Evolutionary conservation across 805 yeast species (phyloP).

Genomic region (Wickerhamomyces queroliae): DNA sequence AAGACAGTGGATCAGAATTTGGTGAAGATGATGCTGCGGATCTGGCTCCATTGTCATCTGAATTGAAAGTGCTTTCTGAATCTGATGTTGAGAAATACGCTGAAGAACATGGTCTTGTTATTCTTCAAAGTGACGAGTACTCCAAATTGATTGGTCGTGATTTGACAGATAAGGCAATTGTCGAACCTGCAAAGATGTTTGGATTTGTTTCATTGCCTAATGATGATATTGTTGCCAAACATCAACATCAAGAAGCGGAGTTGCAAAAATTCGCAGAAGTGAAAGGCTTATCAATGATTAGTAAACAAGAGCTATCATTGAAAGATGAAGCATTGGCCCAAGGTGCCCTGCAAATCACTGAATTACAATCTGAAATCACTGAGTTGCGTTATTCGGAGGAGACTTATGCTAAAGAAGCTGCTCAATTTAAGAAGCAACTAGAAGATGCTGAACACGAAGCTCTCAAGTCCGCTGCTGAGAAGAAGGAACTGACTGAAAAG

Average conservation of each 20-base stretch:
- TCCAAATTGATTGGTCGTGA: conserved; percentile 2
- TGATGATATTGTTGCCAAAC: conserved; percentile 14
- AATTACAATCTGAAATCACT: conserved; percentile 3
- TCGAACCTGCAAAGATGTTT: conserved; percentile 19
- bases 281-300: neutral
- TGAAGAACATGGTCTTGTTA: conserved; percentile 21
- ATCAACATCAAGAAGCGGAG: conserved; percentile 1
- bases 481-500: neutral
- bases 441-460: conserved; percentile 8
- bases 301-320: neutral
- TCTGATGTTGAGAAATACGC: conserved; percentile 27
- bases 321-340: neutral
- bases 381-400: conserved; percentile 17
- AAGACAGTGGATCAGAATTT: conserved; percentile 20
- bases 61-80: conserved; percentile 13
- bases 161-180: conserved; percentile 13
- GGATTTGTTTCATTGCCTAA: conserved; percentile 23
- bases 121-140: conserved; percentile 20
- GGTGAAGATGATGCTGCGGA: conserved; percentile 15
- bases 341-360: conserved; percentile 1
- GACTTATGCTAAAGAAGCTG: conserved; percentile 14
- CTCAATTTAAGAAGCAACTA: conserved; percentile 16
- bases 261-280: neutral
- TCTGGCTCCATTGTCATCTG: conserved; percentile 19
- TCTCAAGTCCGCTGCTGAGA: conserved; percentile 2